Percentiles rank a stretch among this genome's conserved stretches.
These are phyloP conservation scores for Brassica cretica DNA, from an alignment of 345 rosid genomes.

Conservation along the genomic window DNA sequence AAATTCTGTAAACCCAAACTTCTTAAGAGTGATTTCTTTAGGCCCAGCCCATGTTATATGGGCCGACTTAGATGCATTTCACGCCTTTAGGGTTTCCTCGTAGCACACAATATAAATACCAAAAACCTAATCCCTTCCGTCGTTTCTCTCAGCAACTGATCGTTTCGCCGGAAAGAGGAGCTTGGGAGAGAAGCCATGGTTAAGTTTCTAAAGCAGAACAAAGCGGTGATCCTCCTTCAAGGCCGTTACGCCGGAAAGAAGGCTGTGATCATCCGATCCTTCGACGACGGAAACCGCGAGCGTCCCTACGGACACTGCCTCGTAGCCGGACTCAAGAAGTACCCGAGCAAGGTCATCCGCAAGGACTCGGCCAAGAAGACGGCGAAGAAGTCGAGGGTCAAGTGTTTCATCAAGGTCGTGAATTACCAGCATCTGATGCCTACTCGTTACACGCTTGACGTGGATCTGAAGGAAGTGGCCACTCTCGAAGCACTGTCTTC, in stretches of 20 bases:
- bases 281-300: conserved; percentile 3
- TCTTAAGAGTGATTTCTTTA: not conserved
- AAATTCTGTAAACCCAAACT: not conserved
- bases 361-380: conserved; percentile 2
- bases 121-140: not conserved
- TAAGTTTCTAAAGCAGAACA: conserved; percentile 58
- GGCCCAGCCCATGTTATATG: not conserved
- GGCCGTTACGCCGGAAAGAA: conserved; percentile 54
- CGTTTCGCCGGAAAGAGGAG: conserved; percentile 4
- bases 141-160: not conserved
- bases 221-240: conserved; percentile 59
- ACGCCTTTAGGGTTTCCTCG: conserved; percentile 13
- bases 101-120: not conserved
- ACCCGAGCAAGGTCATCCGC: not conserved
- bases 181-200: conserved; percentile 50
- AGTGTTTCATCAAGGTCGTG: conserved; percentile 10
- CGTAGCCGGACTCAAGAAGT: not conserved
- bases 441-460: conserved; percentile 62
- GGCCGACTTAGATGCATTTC: not conserved
- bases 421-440: conserved; percentile 66
- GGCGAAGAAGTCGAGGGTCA: conserved; percentile 3
- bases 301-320: not conserved
- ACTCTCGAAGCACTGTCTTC: conserved; percentile 42
- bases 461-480: conserved; percentile 57
- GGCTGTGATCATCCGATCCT: not conserved